Conservation (phyloP, 1,284 basidiomycete genomes). For the Anthracocystis panici-leucophaei region DNA sequence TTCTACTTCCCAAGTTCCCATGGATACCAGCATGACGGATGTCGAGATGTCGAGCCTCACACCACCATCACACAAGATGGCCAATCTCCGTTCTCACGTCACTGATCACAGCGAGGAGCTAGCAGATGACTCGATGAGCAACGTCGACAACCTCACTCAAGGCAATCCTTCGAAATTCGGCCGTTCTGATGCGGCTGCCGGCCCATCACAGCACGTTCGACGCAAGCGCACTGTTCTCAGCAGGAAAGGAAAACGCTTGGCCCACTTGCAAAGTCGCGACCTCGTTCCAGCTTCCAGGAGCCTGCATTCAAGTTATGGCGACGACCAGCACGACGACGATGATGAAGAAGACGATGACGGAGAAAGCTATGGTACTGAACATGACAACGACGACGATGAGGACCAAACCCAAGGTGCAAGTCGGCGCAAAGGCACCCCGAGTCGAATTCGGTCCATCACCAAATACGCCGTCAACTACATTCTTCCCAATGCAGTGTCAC, state of each 20-base stretch:
- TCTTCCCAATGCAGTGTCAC: conserved; percentile 32
- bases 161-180: conserved; percentile 1
- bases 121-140: conserved; percentile 41
- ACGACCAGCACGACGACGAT: conserved; percentile 1
- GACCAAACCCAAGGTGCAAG: conserved; percentile 5
- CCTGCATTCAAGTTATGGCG: not conserved
- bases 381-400: conserved; percentile 25
- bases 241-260: conserved; percentile 47
- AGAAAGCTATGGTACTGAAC: conserved; percentile 24
- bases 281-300: conserved; percentile 19
- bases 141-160: conserved; percentile 11
- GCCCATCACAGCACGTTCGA: conserved; percentile 19
- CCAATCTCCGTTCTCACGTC: conserved; percentile 8
- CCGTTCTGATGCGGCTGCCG: not conserved
- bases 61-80: conserved; percentile 33
- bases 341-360: conserved; percentile 12
- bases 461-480: conserved; percentile 56
- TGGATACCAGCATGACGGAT: conserved; percentile 40
- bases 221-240: conserved; percentile 47
- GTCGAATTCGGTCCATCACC: conserved; percentile 50
- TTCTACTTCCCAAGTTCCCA: conserved; percentile 11
- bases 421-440: conserved; percentile 22
- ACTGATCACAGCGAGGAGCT: conserved; percentile 15
- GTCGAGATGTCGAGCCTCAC: conserved; percentile 56
- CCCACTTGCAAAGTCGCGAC: conserved; percentile 46